Base-by-base conservation (phyloP, 805 yeast genomes). In the Hanseniaspora lindneri region DNA sequence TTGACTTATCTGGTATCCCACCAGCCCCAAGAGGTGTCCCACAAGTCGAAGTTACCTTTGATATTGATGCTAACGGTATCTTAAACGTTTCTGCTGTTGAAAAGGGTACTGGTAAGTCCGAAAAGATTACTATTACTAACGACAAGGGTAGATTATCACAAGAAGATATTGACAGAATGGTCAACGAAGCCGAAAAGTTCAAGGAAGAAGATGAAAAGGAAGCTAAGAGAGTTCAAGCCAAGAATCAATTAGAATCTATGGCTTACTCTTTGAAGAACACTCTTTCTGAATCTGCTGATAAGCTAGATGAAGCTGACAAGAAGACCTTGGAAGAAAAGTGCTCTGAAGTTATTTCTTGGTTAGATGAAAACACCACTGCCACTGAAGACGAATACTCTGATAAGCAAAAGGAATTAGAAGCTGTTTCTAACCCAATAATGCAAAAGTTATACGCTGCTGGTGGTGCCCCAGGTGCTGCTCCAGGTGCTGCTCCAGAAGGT, bases 1-100 rank as follows among this genome's bases (percentile, higher is more conserved):
- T 88, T 74, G 96, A 88, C 73, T 79, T 88, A 63, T 72, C 92
- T 58, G 96, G 96, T 68, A 88, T 88, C 57, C 96, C 96, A 65
- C 96, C 96, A 60, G 96, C 96, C 49, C 96, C 96, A 73, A 86
- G 96, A 76, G 96, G 96, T 79, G 94, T 83, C 62, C 96, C 96
- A 65, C 96, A 87, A 75, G 81, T 88, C 63, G 96, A 88, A 78
- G 96, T 88, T 59, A 87, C 95, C 61, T 88, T 88, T 67, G 96
- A 88, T 69, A 74, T 88, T 65, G 96, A 88, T 69, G 95, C 96
- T 59, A 88, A 88, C 71, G 96, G 96, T 76, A 88, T 88, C 71
- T 76, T 88, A 74, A 88, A 88, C 72, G 96, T 88, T 53, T 81
- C 94, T 60, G 97, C 97, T 53, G 80, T 88, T 61, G 97, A 88